Base-by-base conservation (phyloP, 768 basidiomycete genomes). In the Lactifluus hygrophoroides region DNA sequence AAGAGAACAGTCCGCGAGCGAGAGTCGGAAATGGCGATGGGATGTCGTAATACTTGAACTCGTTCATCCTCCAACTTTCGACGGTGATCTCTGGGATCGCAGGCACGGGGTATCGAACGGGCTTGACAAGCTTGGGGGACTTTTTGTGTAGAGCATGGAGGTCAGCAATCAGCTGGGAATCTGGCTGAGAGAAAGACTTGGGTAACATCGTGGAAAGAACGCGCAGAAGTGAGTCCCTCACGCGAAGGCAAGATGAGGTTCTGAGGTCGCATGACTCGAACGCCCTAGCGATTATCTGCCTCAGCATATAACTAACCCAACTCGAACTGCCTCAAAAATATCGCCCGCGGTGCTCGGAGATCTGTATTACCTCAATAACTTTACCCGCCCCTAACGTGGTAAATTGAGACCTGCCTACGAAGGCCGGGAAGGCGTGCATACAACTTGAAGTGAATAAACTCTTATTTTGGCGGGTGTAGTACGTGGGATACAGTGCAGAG, bases 1-100 rank as follows among this genome's bases (percentile, higher is more conserved):
- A 70, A 0, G 90, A 87, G 69, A 97, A 98, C 25, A 99, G 68
- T 0, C 96, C 96, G 27, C 96, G 75, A 0, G 94, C 96, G n/a
- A 96, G 80, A 0, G 94, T 96, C 2, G 95, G 95, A 67, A 97
- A 96, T 0, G 92, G 92, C 10, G 86, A 88, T 0, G 92, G 92
- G 2, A 91, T 77, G 49, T 88, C 83, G 59, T 90, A 88, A 73
- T 95, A 97, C 69, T 92, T 92, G 77, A 85, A 91, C 70, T 98
- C 96, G 71, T 91, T 89, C 92, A 98, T 93, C 76, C 93, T 95
- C 95, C 95, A 97, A 73, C 89, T 92, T 3, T 82, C 78, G 30
- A 97, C 73, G 3, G 69, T 66, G 65, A 84, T 75, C 2, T 69
- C 63, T 1, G 81, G 76, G 57, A 81, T 80, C 1, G 80, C 80